A percentile compares a stretch with the other conserved stretches of the same genome.
Evolutionary conservation across 2,329 filamentous ascomycete species (phyloP).

Genomic region (Botrytis tulipae): DNA sequence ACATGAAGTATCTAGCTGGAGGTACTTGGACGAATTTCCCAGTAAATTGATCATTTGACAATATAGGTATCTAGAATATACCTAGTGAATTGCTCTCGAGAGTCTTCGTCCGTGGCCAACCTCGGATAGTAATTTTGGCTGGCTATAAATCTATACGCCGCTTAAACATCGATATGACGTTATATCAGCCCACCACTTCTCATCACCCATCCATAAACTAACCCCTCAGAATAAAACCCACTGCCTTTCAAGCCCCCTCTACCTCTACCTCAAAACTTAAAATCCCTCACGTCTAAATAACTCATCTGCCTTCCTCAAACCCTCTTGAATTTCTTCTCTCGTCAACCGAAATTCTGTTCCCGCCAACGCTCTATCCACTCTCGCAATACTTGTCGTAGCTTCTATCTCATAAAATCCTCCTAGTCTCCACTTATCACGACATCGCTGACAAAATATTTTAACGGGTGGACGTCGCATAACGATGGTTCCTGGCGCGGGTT

Average conservation of each 20-base stretch:
- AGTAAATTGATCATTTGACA: not conserved
- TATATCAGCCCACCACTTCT: not conserved
- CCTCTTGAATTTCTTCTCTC: slow-evolving; percentile 29
- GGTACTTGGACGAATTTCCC: not conserved
- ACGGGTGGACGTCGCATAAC: not conserved
- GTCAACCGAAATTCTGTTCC: slow-evolving; percentile 38
- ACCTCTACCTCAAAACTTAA: too few relatives aligned
- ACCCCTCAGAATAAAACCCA: slow-evolving; percentile 2
- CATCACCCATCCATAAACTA: slow-evolving; percentile 20
- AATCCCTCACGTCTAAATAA: not conserved
- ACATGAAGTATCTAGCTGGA: not conserved
- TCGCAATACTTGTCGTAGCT: slow-evolving; percentile 19
- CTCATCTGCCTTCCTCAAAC: slow-evolving; percentile 6
- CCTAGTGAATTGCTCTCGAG: not conserved
- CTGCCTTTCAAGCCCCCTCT: not conserved
- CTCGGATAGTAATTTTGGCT: not conserved
- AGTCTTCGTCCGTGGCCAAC: not conserved
- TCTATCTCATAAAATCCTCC: not conserved
- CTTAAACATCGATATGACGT: not conserved
- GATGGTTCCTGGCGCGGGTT: not conserved
- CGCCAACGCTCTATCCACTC: slow-evolving; percentile 41
- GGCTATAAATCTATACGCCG: not conserved
- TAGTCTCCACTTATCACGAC: slow-evolving; percentile 9
- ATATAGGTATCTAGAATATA: not conserved
- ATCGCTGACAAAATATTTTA: slow-evolving; percentile 12